phyloP scores from a whole-genome alignment of 1,284 basidiomycete genomes.

The Trametes sp. region DNA sequence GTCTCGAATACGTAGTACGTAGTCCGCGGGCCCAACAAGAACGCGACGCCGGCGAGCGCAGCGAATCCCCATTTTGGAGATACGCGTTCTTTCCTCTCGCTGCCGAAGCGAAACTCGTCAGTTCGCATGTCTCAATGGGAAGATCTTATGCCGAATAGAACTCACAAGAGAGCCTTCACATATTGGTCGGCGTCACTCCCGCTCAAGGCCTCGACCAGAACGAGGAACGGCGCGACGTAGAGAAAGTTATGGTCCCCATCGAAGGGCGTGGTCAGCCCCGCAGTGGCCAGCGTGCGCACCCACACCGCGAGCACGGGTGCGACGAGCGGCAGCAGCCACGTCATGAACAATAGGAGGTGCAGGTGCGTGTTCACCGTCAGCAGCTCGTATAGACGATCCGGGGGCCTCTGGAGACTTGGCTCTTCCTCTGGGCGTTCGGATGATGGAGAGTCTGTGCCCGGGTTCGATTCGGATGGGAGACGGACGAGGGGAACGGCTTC shows the following conservation, averaged over 20 bases:
- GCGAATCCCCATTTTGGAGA: conserved; percentile 44
- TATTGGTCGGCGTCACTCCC: conserved; percentile 21
- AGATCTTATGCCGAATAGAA: not conserved
- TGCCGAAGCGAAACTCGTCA: conserved; percentile 7
- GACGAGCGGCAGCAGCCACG: conserved; percentile 83
- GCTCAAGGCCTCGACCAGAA: conserved; percentile 62
- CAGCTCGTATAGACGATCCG: not conserved
- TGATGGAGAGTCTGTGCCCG: not conserved
- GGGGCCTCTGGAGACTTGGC: not conserved
- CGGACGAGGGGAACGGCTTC: conserved; percentile 30
- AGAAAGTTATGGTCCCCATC: conserved; percentile 81
- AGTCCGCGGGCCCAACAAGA: conserved; percentile 64
- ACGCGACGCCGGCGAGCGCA: conserved; percentile 58
- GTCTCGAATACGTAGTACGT: conserved; percentile 68
- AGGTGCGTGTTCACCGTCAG: conserved; percentile 56
- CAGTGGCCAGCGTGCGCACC: conserved; percentile 83
- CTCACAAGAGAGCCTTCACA: conserved; percentile 26
- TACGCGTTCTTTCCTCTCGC: conserved; percentile 11
- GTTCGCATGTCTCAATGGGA: not conserved
- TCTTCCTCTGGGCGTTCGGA: not conserved
- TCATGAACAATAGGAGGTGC: conserved; percentile 80
- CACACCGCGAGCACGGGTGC: conserved; percentile 88
- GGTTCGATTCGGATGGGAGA: conserved; percentile 7
- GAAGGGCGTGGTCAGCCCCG: conserved; percentile 78
- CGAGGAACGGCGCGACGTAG: conserved; percentile 70